Conservation (phyloP, 768 basidiomycete species). For the Bullera alba region DNA sequence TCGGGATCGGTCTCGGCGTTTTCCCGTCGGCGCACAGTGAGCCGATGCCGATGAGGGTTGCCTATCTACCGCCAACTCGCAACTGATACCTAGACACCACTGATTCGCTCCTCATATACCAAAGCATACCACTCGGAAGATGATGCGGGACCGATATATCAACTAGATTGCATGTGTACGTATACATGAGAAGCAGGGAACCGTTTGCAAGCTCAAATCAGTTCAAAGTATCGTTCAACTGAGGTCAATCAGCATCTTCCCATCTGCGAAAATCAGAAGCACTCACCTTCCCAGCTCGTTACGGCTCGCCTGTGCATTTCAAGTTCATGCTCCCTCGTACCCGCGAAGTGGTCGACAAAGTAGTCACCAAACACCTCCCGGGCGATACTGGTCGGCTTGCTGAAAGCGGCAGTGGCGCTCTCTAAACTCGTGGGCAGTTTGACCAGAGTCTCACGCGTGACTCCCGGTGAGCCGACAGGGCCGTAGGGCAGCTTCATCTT, state of each 20-base stretch:
- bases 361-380: constrained; percentile 78
- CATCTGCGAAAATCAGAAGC: not conserved
- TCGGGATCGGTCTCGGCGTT: too few species aligned
- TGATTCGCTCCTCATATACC: too few species aligned
- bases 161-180: too few species aligned
- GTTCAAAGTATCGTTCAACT: constrained; percentile 31
- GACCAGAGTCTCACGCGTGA: constrained; percentile 53
- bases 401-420: constrained; percentile 72
- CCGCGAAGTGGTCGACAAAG: constrained; percentile 91
- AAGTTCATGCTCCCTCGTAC: constrained; percentile 89
- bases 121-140: too few species aligned
- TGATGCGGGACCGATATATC: too few species aligned
- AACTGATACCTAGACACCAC: too few species aligned
- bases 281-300: constrained; percentile 85
- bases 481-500: constrained; percentile 61
- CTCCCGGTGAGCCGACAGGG: constrained; percentile 53
- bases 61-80: too few species aligned
- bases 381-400: constrained; percentile 68
- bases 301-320: constrained; percentile 79
- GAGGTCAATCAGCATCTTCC: not conserved
- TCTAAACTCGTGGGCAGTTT: constrained; percentile 75
- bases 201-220: not conserved
- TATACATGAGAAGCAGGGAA: too few species aligned
- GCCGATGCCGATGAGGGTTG: too few species aligned
- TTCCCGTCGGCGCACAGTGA: too few species aligned